Evolutionary conservation across 2,329 filamentous ascomycete genomes (phyloP).

Genomic region (Grosmannia huntii): DNA sequence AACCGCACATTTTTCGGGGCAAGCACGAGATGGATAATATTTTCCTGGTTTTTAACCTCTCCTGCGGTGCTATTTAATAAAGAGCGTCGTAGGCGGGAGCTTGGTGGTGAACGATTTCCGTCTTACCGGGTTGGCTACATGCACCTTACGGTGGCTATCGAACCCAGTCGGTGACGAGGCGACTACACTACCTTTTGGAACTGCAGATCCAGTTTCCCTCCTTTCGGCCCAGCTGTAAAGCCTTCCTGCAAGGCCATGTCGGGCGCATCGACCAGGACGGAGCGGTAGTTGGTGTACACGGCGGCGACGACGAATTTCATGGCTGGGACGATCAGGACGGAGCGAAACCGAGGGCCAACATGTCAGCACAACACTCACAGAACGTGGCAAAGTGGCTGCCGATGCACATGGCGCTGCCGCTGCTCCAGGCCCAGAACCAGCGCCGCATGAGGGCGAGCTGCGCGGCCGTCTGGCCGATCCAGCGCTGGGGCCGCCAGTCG

Average conservation of each 20-base stretch:
- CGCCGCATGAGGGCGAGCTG: conserved; percentile 2
- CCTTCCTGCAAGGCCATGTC: background rate
- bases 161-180: too few relatives aligned
- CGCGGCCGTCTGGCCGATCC: conserved; percentile 2
- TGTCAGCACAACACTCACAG: background rate
- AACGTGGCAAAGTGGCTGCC: conserved; percentile 2
- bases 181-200: background rate
- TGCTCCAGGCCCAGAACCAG: conserved; percentile 4
- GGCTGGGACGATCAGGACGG: background rate
- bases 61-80: too few relatives aligned
- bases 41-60: too few relatives aligned
- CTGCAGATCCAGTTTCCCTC: background rate
- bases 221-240: background rate
- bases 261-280: background rate
- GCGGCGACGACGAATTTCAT: background rate
- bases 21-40: too few relatives aligned
- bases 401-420: conserved; percentile 3
- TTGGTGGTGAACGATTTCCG: too few relatives aligned
- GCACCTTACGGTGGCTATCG: too few relatives aligned
- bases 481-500: background rate
- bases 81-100: too few relatives aligned
- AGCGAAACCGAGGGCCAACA: background rate
- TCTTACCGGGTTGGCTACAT: too few relatives aligned
- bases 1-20: too few relatives aligned
- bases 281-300: conserved; percentile 1